Percentiles rank a stretch among this genome's conserved stretches.
Evolutionary conservation across 768 basidiomycete species (phyloP).

Genomic region (Dendrothele bispora): DNA sequence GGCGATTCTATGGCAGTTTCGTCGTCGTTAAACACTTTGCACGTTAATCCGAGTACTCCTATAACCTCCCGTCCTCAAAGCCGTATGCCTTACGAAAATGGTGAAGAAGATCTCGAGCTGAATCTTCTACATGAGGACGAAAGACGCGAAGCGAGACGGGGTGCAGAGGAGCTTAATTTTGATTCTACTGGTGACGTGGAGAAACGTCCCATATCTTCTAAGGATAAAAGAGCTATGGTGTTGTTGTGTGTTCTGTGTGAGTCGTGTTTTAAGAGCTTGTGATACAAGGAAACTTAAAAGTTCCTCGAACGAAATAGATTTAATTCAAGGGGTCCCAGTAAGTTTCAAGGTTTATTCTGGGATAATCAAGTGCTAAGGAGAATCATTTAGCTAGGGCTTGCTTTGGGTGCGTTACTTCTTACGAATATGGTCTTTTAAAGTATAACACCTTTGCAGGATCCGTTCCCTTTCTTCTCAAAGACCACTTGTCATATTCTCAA

Average conservation of each 20-base stretch:
- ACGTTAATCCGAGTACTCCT: constrained; percentile 54
- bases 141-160: constrained; percentile 43
- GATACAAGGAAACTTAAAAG: constrained; percentile 10
- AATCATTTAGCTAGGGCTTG: constrained; percentile 77
- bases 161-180: constrained; percentile 39
- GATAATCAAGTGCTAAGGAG: too few species aligned
- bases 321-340: constrained; percentile 90
- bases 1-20: constrained; percentile 50
- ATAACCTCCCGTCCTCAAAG: constrained; percentile 36
- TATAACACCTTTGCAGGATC: constrained; percentile 58
- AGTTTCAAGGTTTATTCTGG: constrained; percentile 27
- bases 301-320: constrained; percentile 44
- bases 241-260: constrained; percentile 85
- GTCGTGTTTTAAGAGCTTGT: constrained; percentile 29
- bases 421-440: not conserved
- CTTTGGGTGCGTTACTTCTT: constrained; percentile 59
- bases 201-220: constrained; percentile 58
- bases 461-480: constrained; percentile 92
- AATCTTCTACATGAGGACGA: constrained; percentile 61
- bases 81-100: constrained; percentile 27
- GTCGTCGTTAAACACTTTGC: constrained; percentile 59
- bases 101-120: constrained; percentile 60
- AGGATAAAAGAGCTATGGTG: constrained; percentile 84
- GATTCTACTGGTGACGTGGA: constrained; percentile 26
- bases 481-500: constrained; percentile 96